Base-by-base conservation (phyloP, 441 rosid genomes). In the Bruguiera hainesii region DNA sequence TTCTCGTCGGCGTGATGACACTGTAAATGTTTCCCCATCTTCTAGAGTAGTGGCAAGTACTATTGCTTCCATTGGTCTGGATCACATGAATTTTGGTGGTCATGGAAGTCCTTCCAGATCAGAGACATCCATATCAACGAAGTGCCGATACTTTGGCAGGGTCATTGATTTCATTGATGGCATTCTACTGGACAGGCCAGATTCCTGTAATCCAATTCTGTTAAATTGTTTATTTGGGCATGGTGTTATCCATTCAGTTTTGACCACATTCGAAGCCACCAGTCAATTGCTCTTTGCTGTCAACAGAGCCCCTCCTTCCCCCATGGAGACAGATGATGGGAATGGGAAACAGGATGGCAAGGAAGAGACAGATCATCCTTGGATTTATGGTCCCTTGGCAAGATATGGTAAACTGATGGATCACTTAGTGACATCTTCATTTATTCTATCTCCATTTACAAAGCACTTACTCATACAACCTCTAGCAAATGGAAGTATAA, bases 181-280 rank as follows among this genome's bases (percentile, higher is more conserved):
- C 56, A 79, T 90, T 87, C 82, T 95, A 56, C 85, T 90, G 81
- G 99, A 92, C 79, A 80, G 95, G 80, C 86, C 90, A 33, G 99
- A 96, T 82, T 89, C 96, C 33, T 90, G 98, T 78, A 96, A 92
- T 81, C 90, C 96, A 13, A 82, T 92, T 76, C 70, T 96, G 67
- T 66, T 96, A 62, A 96, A 96, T 68, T 88, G 92, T 85, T 82
- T 92, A 25, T 92, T 85, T 71, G 92, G 96, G 57, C 84, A 77
- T 64, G 98, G 92, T 73, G 97, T 92, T 71, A 75, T 96, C 82
- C 95, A 88, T 59, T 80, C 89, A 3, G 86, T 96, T 79, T 78
- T 96, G 87, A 89, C 88, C 64, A 96, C 99, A 65, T 96, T 92
- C 76, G 97, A 92, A 78, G 99, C 99, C 62, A 92, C 98, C 59